Conservation (phyloP, 495 filamentous ascomycete species). For the Hypoxylon rickii region DNA sequence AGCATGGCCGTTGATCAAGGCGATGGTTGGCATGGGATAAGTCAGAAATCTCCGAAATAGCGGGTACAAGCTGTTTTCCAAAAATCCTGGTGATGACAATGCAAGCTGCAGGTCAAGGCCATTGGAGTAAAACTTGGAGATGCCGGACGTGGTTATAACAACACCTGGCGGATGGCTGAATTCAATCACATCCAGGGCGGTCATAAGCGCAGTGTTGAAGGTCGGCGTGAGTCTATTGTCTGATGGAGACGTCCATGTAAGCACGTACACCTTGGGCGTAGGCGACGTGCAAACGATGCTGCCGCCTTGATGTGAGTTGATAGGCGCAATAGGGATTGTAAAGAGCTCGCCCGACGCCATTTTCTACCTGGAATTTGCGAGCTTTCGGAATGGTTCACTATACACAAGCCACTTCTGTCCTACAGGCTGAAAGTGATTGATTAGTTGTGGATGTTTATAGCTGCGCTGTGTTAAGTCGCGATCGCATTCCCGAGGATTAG, state of each 20-base stretch:
- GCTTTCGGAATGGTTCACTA: no score
- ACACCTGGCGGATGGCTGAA: constrained; percentile 65
- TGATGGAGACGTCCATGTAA: constrained; percentile 70
- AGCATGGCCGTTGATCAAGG: constrained; percentile 77
- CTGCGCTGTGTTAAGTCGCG: constrained; percentile 11
- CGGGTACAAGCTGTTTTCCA: constrained; percentile 59
- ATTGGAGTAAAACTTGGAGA: constrained; percentile 82
- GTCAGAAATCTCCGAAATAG: constrained; percentile 65
- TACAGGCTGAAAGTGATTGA: no score
- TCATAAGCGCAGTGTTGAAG: constrained; percentile 66
- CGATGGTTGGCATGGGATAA: constrained; percentile 83
- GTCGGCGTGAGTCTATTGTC: constrained; percentile 76
- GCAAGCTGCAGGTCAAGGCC: constrained; percentile 71
- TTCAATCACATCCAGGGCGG: constrained; percentile 75
- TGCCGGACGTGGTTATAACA: constrained; percentile 74
- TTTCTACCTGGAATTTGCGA: background rate
- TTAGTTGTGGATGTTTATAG: no score
- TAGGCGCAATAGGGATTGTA: constrained; percentile 45
- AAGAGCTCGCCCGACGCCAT: constrained; percentile 41
- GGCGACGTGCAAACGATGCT: constrained; percentile 58
- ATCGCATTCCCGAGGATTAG: constrained; percentile 1
- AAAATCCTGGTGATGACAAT: constrained; percentile 54
- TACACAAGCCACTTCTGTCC: no score
- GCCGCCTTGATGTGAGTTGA: constrained; percentile 36
- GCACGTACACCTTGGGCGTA: constrained; percentile 64